A percentile compares a stretch with the other conserved stretches of the same genome.
Conservation (phyloP, 441 rosid species). For the Mallotus japonicus region DNA sequence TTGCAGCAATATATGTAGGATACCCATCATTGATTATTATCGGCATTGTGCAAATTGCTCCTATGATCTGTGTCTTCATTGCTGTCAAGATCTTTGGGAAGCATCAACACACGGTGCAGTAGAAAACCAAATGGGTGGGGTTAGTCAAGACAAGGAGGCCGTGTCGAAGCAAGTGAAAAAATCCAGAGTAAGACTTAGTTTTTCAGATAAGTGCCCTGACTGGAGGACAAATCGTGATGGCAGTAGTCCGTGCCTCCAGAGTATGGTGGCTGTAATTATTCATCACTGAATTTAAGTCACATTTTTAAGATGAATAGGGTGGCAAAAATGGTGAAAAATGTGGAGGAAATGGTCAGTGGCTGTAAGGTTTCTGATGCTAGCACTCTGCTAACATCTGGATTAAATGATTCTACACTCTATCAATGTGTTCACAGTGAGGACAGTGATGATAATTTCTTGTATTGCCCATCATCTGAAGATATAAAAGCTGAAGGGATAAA, state of each 20-base stretch:
- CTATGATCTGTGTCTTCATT: conserved; percentile 81
- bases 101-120: conserved; percentile 38
- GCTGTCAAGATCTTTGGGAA: conserved; percentile 90
- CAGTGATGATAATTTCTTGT: conserved; percentile 57
- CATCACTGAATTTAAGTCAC: conserved; percentile 64
- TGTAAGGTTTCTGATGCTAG: conserved; percentile 54
- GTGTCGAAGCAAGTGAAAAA: conserved; percentile 25
- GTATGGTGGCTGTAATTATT: conserved; percentile 75
- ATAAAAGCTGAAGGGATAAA: conserved; percentile 54
- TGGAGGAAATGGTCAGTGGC: conserved; percentile 90
- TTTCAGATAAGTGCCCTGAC: conserved; percentile 58
- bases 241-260: conserved; percentile 88
- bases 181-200: conserved; percentile 40
- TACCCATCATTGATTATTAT: conserved; percentile 92
- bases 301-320: conserved; percentile 98
- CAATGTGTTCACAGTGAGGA: conserved; percentile 57
- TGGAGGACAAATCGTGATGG: conserved; percentile 85
- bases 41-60: conserved; percentile 79
- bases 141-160: conserved; percentile 32
- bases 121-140: conserved; percentile 34
- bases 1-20: conserved; percentile 85
- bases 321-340: conserved; percentile 89
- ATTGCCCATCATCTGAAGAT: conserved; percentile 55
- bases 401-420: conserved; percentile 38
- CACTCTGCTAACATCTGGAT: conserved; percentile 29